Conservation (phyloP, 805 yeast genomes). For the Wickerhamomyces ciferrii region DNA sequence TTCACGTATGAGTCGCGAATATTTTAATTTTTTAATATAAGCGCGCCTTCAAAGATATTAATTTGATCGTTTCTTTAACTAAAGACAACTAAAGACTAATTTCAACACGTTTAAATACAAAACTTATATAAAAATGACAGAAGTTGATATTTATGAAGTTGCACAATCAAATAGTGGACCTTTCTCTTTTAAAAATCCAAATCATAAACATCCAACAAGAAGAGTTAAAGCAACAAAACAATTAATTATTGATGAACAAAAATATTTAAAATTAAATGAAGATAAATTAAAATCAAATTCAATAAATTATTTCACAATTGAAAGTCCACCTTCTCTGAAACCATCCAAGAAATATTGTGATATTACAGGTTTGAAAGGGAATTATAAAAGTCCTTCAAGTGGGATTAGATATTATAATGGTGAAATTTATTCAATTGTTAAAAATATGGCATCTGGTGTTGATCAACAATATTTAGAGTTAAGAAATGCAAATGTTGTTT, state of each 20-base stretch:
- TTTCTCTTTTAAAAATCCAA: constrained; percentile 55
- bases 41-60: too few species aligned
- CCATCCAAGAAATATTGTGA: constrained; percentile 89
- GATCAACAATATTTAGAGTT: constrained; percentile 89
- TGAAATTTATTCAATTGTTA: constrained; percentile 75
- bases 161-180: constrained; percentile 19
- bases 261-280: constrained; percentile 41
- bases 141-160: constrained; percentile 6
- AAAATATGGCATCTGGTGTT: constrained; percentile 80
- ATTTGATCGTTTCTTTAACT: too few species aligned
- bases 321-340: constrained; percentile 81
- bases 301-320: constrained; percentile 65
- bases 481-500: constrained; percentile 82
- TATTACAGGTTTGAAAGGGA: constrained; percentile 81
- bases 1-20: too few species aligned
- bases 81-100: too few species aligned
- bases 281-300: constrained; percentile 33
- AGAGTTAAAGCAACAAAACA: constrained; percentile 75
- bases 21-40: too few species aligned
- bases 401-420: constrained; percentile 75
- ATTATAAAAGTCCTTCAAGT: constrained; percentile 68
- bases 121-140: not conserved
- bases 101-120: too few species aligned
- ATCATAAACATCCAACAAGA: constrained; percentile 45
- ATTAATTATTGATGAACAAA: constrained; percentile 70